Evolutionary conservation across 768 basidiomycete genomes (phyloP).

Genomic region (Roridomyces roridus): DNA sequence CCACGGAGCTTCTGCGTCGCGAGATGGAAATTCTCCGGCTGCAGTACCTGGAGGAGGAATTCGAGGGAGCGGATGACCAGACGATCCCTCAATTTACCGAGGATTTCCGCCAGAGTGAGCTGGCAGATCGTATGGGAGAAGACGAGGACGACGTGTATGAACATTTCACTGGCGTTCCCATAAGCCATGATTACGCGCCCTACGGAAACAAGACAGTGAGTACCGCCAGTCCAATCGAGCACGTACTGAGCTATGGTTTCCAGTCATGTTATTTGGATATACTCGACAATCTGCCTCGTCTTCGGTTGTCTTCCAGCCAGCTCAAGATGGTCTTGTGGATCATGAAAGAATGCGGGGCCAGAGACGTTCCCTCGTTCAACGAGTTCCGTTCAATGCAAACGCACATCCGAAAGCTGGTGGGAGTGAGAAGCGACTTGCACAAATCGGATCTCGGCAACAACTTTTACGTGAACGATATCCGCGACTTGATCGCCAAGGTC

Average conservation of each 20-base stretch:
- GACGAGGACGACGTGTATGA: not conserved
- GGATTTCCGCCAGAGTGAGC: not conserved
- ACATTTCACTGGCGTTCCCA: not conserved
- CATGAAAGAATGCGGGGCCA: slow-evolving; percentile 21
- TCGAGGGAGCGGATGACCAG: slow-evolving; percentile 13
- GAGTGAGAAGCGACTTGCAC: not conserved
- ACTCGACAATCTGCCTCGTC: slow-evolving; percentile 28
- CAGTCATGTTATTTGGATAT: too few relatives aligned
- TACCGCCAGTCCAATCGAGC: not conserved
- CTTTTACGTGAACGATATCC: slow-evolving; percentile 28
- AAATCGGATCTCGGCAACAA: slow-evolving; percentile 19
- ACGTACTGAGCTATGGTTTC: too few relatives aligned
- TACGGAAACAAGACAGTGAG: slow-evolving; percentile 12
- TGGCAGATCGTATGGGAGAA: not conserved
- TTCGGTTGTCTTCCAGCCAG: slow-evolving; percentile 20
- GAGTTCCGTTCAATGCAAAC: slow-evolving; percentile 18
- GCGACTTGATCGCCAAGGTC: slow-evolving; percentile 14
- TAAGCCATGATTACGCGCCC: slow-evolving; percentile 2
- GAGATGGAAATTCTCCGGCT: not conserved
- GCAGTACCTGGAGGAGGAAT: not conserved
- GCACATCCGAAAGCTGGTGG: not conserved
- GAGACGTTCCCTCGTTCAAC: slow-evolving; percentile 27
- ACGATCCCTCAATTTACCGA: not conserved
- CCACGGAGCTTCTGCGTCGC: not conserved
- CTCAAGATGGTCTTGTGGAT: slow-evolving; percentile 27